Base-by-base conservation (phyloP, 2,329 filamentous ascomycete genomes). In the Paecilomyces sp. region DNA sequence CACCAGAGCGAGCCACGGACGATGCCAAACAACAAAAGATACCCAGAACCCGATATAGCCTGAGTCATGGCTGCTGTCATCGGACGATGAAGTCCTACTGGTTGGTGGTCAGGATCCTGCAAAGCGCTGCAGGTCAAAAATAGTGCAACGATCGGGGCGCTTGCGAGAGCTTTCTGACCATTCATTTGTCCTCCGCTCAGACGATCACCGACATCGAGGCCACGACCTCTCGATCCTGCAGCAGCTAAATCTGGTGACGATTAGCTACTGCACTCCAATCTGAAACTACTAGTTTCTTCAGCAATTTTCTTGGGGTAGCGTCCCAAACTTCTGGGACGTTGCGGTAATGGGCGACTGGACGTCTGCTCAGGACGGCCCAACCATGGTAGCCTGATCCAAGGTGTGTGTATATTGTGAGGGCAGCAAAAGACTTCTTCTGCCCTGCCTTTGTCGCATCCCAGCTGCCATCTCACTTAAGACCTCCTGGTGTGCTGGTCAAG, bases 121-220 rank as follows among this genome's bases (percentile, higher is more conserved):
- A 66, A 60, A 64, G 61, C 63, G 63, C 65, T 61, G 53, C 50
- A 54, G 24, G 58, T 63, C 70, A 68, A 70, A 71, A 66, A 64
- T 70, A 69, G 67, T 36, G 58, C 58, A 9, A 53, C 53, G 24
- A 54, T 61, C 58, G 61, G 70, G 70, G 70, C 70, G 71, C 70
- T 71, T 62, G 59, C 52, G 56, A 57, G 62, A 60, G 55, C 57
- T 55, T 61, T 54, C 61, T 51, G 62, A 57, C 70, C 69, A 71
- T 69, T 71, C 60, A 55, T 60, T 63, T 24, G 47, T 18, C 3
- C 31, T 24, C 24, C 22, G 34, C 28, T 13, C 41, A 47, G 41
- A 11, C 41, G 41, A 47, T 47, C 41, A 18, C 15, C 41, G 41
- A 47, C 41, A 41, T 15, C 36, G 7, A 18, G 15, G 15, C 15